A percentile compares a stretch with the other conserved stretches of the same genome.
Evolutionary conservation across 306 rosid genomes (phyloP).

Genomic region (Cicer chorassanicum): DNA sequence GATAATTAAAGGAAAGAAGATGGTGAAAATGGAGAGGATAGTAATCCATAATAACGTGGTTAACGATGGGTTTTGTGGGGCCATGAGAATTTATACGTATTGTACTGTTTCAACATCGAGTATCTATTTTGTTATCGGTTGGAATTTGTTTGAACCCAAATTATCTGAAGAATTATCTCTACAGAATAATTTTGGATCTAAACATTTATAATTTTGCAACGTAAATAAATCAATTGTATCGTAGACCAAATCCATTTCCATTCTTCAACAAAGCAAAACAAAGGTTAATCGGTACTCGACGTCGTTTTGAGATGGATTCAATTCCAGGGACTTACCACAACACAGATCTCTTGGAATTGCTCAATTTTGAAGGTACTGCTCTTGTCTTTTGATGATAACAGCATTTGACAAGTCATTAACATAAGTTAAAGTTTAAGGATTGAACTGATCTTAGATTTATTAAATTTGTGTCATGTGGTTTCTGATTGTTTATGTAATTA

Average conservation of each 20-base stretch:
- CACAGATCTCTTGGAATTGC: constrained; percentile 37
- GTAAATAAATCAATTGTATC: not conserved
- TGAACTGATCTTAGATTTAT: constrained; percentile 9
- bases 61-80: not conserved
- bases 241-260: not conserved
- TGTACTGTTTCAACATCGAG: not conserved
- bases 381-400: not conserved
- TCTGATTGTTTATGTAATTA: constrained; percentile 2
- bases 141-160: not conserved
- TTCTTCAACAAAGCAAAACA: not conserved
- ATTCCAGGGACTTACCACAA: not conserved
- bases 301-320: constrained; percentile 27
- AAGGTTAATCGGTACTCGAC: constrained; percentile 7
- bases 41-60: too few relatives aligned
- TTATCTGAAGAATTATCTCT: constrained; percentile 4
- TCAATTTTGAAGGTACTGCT: constrained; percentile 31
- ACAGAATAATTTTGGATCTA: not conserved
- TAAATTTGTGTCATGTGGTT: not conserved
- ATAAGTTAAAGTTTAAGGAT: not conserved
- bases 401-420: not conserved
- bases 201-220: not conserved
- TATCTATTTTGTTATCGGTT: not conserved
- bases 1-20: too few relatives aligned
- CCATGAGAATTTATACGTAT: not conserved
- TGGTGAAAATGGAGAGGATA: too few relatives aligned